These are phyloP conservation scores for Alloascoidea hylecoeti DNA, from an alignment of 805 yeast species.

Conservation along the genomic window DNA sequence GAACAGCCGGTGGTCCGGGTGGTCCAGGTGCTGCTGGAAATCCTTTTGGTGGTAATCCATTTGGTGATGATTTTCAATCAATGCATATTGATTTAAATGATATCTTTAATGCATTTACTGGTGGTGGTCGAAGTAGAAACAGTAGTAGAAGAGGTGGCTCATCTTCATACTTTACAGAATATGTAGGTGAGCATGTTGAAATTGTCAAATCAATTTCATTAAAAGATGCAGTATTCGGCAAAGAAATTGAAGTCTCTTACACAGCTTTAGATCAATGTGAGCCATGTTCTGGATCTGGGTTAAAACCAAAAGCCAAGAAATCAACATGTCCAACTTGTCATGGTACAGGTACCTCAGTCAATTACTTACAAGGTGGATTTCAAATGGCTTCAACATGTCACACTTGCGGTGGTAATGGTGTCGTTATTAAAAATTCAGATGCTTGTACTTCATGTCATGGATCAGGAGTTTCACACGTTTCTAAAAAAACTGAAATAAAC, in stretches of 20 bases:
- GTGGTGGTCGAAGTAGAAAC: slow-evolving; percentile 18
- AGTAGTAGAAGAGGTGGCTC: slow-evolving; percentile 21
- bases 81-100: slow-evolving; percentile 45
- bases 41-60: slow-evolving; percentile 37
- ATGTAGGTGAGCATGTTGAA: slow-evolving; percentile 81
- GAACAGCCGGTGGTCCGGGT: slow-evolving; percentile 36
- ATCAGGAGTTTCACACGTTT: slow-evolving; percentile 61
- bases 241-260: slow-evolving; percentile 50
- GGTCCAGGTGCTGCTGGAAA: slow-evolving; percentile 37
- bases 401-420: slow-evolving; percentile 83
- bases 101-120: slow-evolving; percentile 37
- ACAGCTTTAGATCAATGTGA: slow-evolving; percentile 63
- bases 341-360: slow-evolving; percentile 87
- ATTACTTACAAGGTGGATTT: slow-evolving; percentile 81
- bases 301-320: slow-evolving; percentile 62
- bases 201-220: slow-evolving; percentile 60
- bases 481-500: slow-evolving; percentile 65
- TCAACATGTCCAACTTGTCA: slow-evolving; percentile 77
- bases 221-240: slow-evolving; percentile 82
- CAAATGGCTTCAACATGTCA: slow-evolving; percentile 93
- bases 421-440: slow-evolving; percentile 48
- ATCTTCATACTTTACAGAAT: slow-evolving; percentile 51
- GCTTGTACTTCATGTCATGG: slow-evolving; percentile 79
- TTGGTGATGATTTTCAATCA: slow-evolving; percentile 24
- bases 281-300: slow-evolving; percentile 76